Evolutionary conservation across 2,329 filamentous ascomycete species (phyloP).

Genomic region (Colletotrichum navitas): DNA sequence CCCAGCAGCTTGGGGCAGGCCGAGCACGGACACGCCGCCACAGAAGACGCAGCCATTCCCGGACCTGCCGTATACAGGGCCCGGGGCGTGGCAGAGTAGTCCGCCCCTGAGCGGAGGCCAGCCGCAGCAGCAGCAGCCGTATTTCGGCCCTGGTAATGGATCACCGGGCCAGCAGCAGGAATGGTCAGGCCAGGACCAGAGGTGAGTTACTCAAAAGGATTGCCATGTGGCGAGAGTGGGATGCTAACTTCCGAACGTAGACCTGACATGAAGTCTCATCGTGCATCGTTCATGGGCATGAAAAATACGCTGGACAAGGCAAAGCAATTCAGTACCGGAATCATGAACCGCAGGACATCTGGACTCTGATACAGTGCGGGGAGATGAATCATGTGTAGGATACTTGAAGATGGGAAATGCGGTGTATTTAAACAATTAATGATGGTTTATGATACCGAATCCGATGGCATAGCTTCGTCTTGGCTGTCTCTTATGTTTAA

Average conservation of each 20-base stretch:
- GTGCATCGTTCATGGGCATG: conserved; percentile 40
- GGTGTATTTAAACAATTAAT: background rate
- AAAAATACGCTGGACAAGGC: conserved; percentile 41
- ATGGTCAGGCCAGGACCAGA: conserved; percentile 21
- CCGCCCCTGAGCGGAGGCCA: conserved; percentile 17
- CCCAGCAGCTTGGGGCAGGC: conserved; percentile 24
- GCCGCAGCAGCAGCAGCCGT: conserved; percentile 20
- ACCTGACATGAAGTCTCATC: conserved; percentile 34
- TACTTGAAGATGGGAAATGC: too few relatives aligned
- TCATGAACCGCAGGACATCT: conserved; percentile 39
- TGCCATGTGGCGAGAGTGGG: too few relatives aligned
- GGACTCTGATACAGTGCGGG: conserved; percentile 12
- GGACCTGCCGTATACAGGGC: conserved; percentile 26
- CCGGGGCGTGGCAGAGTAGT: conserved; percentile 36
- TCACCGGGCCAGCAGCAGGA: conserved; percentile 29
- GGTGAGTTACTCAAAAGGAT: background rate
- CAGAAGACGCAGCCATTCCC: conserved; percentile 36
- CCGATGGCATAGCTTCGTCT: background rate
- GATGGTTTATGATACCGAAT: background rate
- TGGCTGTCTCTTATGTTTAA: background rate
- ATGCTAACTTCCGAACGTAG: conserved; percentile 19
- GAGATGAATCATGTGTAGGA: too few relatives aligned
- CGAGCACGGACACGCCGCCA: conserved; percentile 29
- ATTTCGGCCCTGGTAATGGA: conserved; percentile 3
- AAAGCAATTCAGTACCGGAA: conserved; percentile 38